Evolutionary conservation across 352 stramenopile species (phyloP).

Genomic region (Phytophthora meadii): DNA sequence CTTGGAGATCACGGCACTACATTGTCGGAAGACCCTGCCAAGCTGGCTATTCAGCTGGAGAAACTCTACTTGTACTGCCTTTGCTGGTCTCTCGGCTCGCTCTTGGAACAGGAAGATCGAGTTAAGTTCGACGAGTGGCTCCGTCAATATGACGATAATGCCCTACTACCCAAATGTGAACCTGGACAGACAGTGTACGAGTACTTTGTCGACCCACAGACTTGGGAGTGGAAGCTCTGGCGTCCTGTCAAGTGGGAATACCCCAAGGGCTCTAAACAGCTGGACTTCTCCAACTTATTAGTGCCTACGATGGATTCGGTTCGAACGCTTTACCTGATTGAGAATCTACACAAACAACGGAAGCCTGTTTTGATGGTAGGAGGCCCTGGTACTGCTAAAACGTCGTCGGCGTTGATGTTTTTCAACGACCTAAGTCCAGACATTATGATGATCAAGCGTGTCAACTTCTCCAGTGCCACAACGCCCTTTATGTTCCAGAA

Average conservation of each 20-base stretch:
- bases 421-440: slow-evolving; percentile 95
- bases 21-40: slow-evolving; percentile 71
- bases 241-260: slow-evolving; percentile 96
- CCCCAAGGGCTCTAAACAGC: slow-evolving; percentile 90
- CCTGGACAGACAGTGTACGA: slow-evolving; percentile 92
- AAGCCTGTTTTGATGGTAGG: slow-evolving; percentile 96
- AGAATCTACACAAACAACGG: slow-evolving; percentile 94
- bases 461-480: slow-evolving; percentile 99
- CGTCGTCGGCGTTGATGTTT: slow-evolving; percentile 98
- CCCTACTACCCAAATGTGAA: slow-evolving; percentile 93
- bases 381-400: slow-evolving; percentile 98
- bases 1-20: slow-evolving; percentile 80
- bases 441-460: slow-evolving; percentile 96
- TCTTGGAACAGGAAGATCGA: slow-evolving; percentile 97
- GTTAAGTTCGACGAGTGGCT: slow-evolving; percentile 97
- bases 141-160: slow-evolving; percentile 91
- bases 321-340: slow-evolving; percentile 93
- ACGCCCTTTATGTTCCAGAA: slow-evolving; percentile 98
- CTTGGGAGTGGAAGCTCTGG: slow-evolving; percentile 96
- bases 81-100: slow-evolving; percentile 95
- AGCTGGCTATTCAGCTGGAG: slow-evolving; percentile 89
- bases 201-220: slow-evolving; percentile 93
- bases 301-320: slow-evolving; percentile 99
- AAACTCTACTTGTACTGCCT: slow-evolving; percentile 98
- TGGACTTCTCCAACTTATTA: slow-evolving; percentile 98